Percentiles rank a stretch among this genome's conserved stretches.
Evolutionary conservation across 345 rosid species (phyloP).

Genomic region (Eucalyptus victrix): DNA sequence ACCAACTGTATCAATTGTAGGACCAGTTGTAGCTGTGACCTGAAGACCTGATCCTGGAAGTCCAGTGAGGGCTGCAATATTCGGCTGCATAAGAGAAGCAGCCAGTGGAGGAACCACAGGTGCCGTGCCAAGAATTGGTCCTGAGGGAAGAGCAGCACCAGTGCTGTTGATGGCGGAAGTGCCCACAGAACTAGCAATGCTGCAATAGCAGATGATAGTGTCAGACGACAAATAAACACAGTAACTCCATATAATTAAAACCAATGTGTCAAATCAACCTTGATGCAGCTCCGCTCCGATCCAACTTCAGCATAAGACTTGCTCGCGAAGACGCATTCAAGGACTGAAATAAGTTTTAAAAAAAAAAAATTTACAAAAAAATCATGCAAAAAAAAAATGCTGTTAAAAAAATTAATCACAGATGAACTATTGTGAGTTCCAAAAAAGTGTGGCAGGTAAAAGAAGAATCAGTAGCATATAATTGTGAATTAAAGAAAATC

Average conservation of each 20-base stretch:
- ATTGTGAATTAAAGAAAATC: background rate
- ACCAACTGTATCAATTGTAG: constrained; percentile 51
- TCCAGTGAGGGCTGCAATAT: constrained; percentile 42
- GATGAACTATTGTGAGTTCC: background rate
- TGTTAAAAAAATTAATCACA: background rate
- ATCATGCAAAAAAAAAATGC: background rate
- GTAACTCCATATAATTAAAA: background rate
- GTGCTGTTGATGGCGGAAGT: constrained; percentile 21
- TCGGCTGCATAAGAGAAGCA: constrained; percentile 39
- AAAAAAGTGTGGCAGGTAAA: background rate
- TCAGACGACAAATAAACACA: background rate
- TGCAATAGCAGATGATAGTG: background rate
- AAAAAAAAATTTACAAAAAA: background rate
- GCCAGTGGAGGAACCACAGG: constrained; percentile 27
- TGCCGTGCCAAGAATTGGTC: constrained; percentile 28
- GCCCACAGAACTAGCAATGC: background rate
- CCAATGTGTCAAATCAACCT: constrained; percentile 24
- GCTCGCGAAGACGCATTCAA: constrained; percentile 89
- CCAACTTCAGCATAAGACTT: constrained; percentile 85
- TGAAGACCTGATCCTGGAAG: constrained; percentile 35
- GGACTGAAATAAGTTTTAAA: constrained; percentile 29
- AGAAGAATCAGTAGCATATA: background rate
- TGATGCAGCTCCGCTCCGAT: constrained; percentile 71
- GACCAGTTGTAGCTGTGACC: constrained; percentile 16
- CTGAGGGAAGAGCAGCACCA: constrained; percentile 24